Conservation (phyloP, 768 basidiomycete genomes). For the Gloeopeniophorella convolvens region DNA sequence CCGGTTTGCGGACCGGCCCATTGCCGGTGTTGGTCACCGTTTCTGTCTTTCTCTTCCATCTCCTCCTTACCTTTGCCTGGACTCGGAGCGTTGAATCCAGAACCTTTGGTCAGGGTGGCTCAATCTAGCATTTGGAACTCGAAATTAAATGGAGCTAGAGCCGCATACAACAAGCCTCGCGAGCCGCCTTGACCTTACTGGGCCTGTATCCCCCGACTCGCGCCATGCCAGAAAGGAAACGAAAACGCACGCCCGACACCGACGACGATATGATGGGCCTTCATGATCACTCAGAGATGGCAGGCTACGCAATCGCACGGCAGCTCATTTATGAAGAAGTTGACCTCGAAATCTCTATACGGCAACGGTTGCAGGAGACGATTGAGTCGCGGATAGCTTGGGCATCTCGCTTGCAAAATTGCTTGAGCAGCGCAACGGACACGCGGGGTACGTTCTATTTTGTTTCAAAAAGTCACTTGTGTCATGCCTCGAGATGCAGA, state of each 20-base stretch:
- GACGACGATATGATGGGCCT: not conserved
- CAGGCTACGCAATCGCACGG: conserved; percentile 4
- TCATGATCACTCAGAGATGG: not conserved
- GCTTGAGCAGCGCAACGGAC: conserved; percentile 21
- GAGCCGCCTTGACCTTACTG: too few species aligned
- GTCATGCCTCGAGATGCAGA: not conserved
- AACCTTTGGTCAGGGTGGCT: too few species aligned
- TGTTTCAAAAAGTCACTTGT: not conserved
- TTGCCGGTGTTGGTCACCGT: too few species aligned
- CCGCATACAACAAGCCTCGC: too few species aligned
- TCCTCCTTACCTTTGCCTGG: too few species aligned
- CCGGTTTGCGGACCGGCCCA: too few species aligned
- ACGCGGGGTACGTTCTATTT: not conserved
- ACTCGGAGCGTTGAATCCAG: too few species aligned
- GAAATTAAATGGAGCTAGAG: too few species aligned
- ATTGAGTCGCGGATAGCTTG: conserved; percentile 41
- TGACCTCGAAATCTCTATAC: conserved; percentile 37
- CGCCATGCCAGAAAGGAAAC: not conserved
- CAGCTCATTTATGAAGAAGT: conserved; percentile 35
- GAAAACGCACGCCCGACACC: not conserved
- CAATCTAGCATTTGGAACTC: too few species aligned
- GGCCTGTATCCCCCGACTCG: too few species aligned
- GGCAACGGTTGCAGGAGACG: conserved; percentile 36
- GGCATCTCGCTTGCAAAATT: conserved; percentile 37
- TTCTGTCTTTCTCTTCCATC: too few species aligned